Base-by-base conservation (phyloP, 306 rosid genomes). In the Gastrolobium bilobum region DNA sequence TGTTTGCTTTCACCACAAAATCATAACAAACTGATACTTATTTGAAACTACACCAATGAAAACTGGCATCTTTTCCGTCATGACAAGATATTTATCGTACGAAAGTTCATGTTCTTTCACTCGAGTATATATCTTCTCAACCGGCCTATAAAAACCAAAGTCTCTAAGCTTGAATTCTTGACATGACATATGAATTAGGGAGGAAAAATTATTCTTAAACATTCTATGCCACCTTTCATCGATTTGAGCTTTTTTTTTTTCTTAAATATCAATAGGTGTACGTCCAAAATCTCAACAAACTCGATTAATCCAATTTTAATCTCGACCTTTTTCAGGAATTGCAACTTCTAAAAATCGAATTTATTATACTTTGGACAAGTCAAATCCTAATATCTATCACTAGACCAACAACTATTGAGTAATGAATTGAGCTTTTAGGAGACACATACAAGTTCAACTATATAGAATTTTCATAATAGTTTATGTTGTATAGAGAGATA, bases 11-110 rank as follows among this genome's bases (percentile, higher is more conserved):
- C 84, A 71, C 78, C 85, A 61, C 81, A 83, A 81, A 57, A 84
- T 78, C 90, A 73, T 81, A 85, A 86, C 86, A 3, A 84, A 83
- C 84, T 67, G 86, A 86, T 81, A 72, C 83, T 80, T 47, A 71
- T 81, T 82, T 82, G 82, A 75, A 68, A 80, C 57, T 48, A 50
- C 15, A 62, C 26, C 86, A 81, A 52, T 69, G 69, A 76, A 79
- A 46, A 67, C 79, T 35, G 43, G 13, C 8, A 61, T 46, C 37
- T 51, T 73, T 63, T 69, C 48, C 66, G 20, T 38, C 78, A 40
- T 14, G 65, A 29, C 73, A 50, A 44, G 8, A 43, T 31, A 69
- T 68, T n/a, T 68, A 14, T 9, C 48, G 26, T 78, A 67, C 65
- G 5, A 53, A 61, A 31, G 1, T 42, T 79, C 52, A 5, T 71